These are phyloP conservation scores for Colletotrichum sublineola DNA, from an alignment of 2,329 filamentous ascomycete genomes.

Conservation along the genomic window DNA sequence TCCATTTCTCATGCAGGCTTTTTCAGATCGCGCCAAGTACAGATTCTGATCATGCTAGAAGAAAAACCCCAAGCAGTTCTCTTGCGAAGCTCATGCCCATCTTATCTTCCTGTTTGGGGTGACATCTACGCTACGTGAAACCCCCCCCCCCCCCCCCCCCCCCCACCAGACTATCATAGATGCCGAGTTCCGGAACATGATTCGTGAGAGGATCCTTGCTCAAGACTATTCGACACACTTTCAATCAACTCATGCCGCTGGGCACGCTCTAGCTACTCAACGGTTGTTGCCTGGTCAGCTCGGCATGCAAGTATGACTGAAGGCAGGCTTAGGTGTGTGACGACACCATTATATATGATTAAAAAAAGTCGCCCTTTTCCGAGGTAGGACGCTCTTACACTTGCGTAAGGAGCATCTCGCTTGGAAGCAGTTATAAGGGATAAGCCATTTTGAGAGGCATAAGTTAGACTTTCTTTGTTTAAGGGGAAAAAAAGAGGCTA, in stretches of 20 bases:
- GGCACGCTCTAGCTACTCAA: neutral
- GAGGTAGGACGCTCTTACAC: neutral
- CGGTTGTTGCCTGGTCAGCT: neutral
- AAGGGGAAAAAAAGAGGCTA: neutral
- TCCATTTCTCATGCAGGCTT: neutral
- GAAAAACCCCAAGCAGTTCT: neutral
- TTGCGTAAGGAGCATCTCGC: neutral
- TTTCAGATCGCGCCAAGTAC: neutral
- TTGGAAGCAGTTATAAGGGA: neutral
- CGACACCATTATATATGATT: neutral
- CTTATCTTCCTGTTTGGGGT: neutral
- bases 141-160: neutral
- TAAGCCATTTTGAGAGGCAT: neutral
- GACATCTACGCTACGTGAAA: neutral
- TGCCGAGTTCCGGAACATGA: conserved; percentile 12
- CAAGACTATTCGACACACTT: neutral
- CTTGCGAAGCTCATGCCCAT: neutral
- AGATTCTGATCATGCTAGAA: neutral
- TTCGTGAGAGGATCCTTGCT: neutral
- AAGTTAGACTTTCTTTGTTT: neutral
- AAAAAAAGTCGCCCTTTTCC: neutral
- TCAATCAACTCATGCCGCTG: neutral
- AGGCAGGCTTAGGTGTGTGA: neutral
- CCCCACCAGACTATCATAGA: too few relatives aligned
- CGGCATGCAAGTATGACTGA: neutral